Evolutionary conservation across 768 basidiomycete species (phyloP).

Genomic region (Terana coerulea): DNA sequence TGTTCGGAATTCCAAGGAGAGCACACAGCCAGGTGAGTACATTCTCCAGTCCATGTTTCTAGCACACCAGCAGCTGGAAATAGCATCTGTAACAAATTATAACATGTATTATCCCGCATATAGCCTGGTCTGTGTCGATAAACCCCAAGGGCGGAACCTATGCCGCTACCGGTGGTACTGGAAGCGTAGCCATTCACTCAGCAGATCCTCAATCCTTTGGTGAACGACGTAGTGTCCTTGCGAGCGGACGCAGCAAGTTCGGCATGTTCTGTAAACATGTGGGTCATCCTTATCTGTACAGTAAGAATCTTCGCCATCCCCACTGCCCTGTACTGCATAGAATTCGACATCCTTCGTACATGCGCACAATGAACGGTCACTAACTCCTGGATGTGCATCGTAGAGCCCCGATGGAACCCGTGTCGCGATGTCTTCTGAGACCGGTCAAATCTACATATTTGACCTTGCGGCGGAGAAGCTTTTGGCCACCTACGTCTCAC

Average conservation of each 20-base stretch:
- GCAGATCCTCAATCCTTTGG: conserved; percentile 66
- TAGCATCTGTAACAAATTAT: conserved; percentile 4
- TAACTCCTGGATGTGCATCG: background rate
- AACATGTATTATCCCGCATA: background rate
- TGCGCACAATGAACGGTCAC: background rate
- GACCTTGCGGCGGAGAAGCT: conserved; percentile 70
- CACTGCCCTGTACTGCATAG: background rate
- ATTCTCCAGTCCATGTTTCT: background rate
- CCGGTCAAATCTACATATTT: conserved; percentile 85
- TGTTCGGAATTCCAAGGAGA: conserved; percentile 47
- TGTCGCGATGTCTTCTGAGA: conserved; percentile 78
- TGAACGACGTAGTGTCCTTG: conserved; percentile 48
- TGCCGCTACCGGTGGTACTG: conserved; percentile 68
- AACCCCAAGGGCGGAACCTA: conserved; percentile 73
- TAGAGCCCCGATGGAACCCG: conserved; percentile 88
- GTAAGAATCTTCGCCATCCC: background rate
- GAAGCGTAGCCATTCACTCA: conserved; percentile 72
- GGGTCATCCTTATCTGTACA: conserved; percentile 26
- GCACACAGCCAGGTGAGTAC: conserved; percentile 65
- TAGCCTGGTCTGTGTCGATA: conserved; percentile 84
- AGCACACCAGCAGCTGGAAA: background rate
- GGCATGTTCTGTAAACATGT: conserved; percentile 75
- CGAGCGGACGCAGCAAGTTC: conserved; percentile 71
- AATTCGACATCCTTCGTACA: background rate
- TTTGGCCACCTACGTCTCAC: conserved; percentile 72